Evolutionary conservation across 306 rosid species (phyloP).

Genomic region (Sindora glabra): DNA sequence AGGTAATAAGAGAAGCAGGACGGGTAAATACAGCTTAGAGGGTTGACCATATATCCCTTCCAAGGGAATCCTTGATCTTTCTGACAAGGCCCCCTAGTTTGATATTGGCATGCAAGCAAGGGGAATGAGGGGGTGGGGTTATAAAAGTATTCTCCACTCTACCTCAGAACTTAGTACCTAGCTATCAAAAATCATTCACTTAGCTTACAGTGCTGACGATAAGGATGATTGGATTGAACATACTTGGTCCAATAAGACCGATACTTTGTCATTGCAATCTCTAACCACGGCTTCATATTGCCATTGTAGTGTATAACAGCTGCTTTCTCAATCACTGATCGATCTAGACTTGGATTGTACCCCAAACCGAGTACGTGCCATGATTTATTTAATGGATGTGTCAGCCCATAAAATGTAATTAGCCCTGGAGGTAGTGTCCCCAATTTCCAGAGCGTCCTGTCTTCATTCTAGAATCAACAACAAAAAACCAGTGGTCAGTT

Average conservation of each 20-base stretch:
- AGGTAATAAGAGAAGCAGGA: constrained; percentile 18
- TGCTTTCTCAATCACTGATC: constrained; percentile 55
- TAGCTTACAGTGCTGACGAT: constrained; percentile 60
- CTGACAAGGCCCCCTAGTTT: constrained; percentile 22
- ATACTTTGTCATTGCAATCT: constrained; percentile 81
- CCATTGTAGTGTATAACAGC: constrained; percentile 94
- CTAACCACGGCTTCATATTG: constrained; percentile 96
- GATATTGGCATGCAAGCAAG: constrained; percentile 20
- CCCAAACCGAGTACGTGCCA: constrained; percentile 99
- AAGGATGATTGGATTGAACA: constrained; percentile 68
- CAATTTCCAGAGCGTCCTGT: constrained; percentile 85
- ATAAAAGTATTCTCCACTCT: constrained; percentile 1
- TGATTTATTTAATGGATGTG: constrained; percentile 68
- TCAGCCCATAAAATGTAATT: constrained; percentile 86
- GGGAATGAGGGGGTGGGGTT: constrained; percentile 1
- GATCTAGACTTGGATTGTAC: constrained; percentile 76
- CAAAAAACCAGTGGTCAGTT: constrained; percentile 10
- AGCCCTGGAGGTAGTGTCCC: constrained; percentile 95
- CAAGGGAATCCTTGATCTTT: constrained; percentile 17
- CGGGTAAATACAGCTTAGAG: constrained; percentile 4
- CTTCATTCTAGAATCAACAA: constrained; percentile 66
- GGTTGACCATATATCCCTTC: constrained; percentile 18
- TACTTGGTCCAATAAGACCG: constrained; percentile 79
- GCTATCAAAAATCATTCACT: constrained; percentile 26
- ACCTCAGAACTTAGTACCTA: not conserved